Conservation (phyloP, 2,329 filamentous ascomycete genomes). For the Phaeosphaeriaceae sp. region DNA sequence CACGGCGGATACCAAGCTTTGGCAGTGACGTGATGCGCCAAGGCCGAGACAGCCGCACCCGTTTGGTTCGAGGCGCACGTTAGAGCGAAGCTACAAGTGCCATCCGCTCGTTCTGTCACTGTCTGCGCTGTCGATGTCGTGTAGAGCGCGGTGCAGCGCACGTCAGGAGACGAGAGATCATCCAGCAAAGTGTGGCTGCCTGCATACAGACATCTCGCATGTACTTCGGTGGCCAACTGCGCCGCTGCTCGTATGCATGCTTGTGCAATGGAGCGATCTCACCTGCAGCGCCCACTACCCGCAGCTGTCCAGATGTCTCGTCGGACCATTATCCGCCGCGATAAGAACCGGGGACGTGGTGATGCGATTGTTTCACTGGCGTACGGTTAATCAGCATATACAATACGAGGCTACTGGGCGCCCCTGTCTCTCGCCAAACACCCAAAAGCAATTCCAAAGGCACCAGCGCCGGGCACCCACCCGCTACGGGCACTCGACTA, state of each 20-base stretch:
- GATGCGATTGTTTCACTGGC: slow-evolving; percentile 1
- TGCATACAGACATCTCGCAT: neutral
- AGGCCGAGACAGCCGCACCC: slow-evolving; percentile 10
- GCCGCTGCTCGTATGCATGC: neutral
- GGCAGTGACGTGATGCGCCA: slow-evolving; percentile 23
- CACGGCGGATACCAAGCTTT: neutral
- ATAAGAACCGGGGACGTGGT: slow-evolving; percentile 3
- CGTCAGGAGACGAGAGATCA: too few species aligned
- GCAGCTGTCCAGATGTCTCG: too few species aligned
- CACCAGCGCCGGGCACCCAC: slow-evolving; percentile 26
- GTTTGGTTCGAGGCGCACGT: slow-evolving; percentile 5
- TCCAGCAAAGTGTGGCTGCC: neutral
- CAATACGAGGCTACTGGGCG: slow-evolving; percentile 3
- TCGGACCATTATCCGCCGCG: neutral
- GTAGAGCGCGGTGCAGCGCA: neutral
- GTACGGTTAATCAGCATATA: slow-evolving; percentile 15
- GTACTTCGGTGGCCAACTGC: neutral
- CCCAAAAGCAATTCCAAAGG: slow-evolving; percentile 20
- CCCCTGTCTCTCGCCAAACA: slow-evolving; percentile 24
- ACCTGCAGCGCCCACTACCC: neutral
- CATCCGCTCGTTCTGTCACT: neutral
- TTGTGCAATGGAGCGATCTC: neutral
- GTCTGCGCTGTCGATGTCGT: neutral
- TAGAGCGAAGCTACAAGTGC: neutral
- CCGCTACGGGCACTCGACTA: slow-evolving; percentile 13